Evolutionary conservation across 202 grass and related monocot genomes (phyloP).

Genomic region (Panicum virgatum): DNA sequence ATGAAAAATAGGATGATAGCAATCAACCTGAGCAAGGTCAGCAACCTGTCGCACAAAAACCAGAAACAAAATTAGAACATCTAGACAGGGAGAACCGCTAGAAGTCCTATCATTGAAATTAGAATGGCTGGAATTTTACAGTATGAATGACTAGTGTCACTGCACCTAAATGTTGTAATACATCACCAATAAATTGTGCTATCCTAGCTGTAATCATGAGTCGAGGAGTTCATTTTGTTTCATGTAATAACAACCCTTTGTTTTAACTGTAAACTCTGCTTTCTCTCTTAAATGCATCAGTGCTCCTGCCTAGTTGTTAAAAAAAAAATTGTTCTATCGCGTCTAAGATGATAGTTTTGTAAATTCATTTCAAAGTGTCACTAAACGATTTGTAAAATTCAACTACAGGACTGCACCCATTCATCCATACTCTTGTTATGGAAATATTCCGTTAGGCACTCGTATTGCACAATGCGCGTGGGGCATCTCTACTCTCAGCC

Average conservation of each 20-base stretch:
- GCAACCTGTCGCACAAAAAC: constrained; percentile 45
- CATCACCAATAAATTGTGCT: background rate
- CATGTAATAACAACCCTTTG: too few species aligned
- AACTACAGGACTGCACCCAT: background rate
- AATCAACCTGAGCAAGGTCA: constrained; percentile 65
- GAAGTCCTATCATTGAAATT: background rate
- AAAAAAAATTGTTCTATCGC: too few species aligned
- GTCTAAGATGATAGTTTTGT: background rate
- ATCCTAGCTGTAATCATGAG: too few species aligned
- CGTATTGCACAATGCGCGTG: background rate
- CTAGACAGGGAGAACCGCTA: background rate
- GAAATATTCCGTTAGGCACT: background rate
- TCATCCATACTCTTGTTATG: background rate
- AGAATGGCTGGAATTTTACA: background rate
- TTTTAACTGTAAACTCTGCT: too few species aligned
- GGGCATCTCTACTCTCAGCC: background rate
- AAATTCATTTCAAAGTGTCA: background rate
- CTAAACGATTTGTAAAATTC: background rate
- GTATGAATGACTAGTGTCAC: background rate
- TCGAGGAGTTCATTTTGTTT: too few species aligned
- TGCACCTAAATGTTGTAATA: background rate
- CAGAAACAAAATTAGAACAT: constrained; percentile 19
- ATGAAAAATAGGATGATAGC: constrained; percentile 67
- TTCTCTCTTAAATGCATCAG: too few species aligned
- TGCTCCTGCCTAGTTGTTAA: too few species aligned